phyloP scores from a whole-genome alignment of 1,284 basidiomycete genomes.

The Schizophyllum amplum region DNA sequence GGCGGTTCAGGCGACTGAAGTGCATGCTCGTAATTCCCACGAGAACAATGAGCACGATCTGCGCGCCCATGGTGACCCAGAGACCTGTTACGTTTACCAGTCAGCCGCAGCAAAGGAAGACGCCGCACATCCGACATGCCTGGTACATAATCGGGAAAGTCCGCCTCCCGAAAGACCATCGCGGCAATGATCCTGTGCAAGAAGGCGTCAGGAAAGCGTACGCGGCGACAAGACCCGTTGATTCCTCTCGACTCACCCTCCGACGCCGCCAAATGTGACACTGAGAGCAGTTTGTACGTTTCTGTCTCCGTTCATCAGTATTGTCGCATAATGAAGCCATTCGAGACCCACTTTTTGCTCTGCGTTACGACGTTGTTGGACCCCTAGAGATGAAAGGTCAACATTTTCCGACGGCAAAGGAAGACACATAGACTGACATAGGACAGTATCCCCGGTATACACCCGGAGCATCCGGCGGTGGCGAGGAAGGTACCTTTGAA shows the following conservation, averaged over 20 bases:
- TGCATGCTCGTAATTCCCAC: constrained; percentile 26
- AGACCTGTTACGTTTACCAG: constrained; percentile 19
- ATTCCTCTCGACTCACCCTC: constrained; percentile 21
- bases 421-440: constrained; percentile 26
- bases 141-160: constrained; percentile 34
- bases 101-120: background rate
- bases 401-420: no score
- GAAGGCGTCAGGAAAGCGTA: background rate
- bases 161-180: constrained; percentile 28
- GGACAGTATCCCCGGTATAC: constrained; percentile 37
- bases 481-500: constrained; percentile 32
- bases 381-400: constrained; percentile 28
- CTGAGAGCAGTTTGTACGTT: constrained; percentile 25
- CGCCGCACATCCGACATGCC: constrained; percentile 16
- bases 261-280: constrained; percentile 33
- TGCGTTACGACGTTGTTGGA: constrained; percentile 40
- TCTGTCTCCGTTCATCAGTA: background rate
- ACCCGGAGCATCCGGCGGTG: constrained; percentile 34
- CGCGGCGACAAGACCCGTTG: constrained; percentile 9
- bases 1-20: constrained; percentile 27
- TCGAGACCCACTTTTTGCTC: constrained; percentile 35
- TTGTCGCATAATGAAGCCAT: background rate
- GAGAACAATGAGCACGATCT: constrained; percentile 28
- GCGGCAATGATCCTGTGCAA: constrained; percentile 26
- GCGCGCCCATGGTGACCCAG: constrained; percentile 29